These are phyloP conservation scores for Basidioascus undulatus DNA, from an alignment of 768 basidiomycete genomes.

Conservation along the genomic window DNA sequence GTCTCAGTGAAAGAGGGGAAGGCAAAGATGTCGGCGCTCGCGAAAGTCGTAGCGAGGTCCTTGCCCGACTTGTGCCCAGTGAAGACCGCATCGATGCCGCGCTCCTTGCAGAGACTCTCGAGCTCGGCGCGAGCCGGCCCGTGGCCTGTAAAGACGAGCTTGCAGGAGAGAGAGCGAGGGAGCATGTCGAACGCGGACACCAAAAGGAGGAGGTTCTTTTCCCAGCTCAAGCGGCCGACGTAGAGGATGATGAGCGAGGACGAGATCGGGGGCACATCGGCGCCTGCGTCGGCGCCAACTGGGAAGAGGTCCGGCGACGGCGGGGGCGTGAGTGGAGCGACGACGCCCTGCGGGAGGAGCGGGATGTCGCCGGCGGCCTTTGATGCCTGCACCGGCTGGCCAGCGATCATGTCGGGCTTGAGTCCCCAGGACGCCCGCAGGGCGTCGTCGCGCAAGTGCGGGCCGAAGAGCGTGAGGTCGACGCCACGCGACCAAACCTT, in stretches of 20 bases:
- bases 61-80: slow-evolving; percentile 20
- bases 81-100: slow-evolving; percentile 19
- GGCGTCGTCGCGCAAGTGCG: slow-evolving; percentile 11
- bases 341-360: neutral
- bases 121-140: slow-evolving; percentile 20
- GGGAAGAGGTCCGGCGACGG: slow-evolving; percentile 5
- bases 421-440: slow-evolving; percentile 18
- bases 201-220: slow-evolving; percentile 24
- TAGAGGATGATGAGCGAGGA: slow-evolving; percentile 20
- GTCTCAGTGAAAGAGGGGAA: slow-evolving; percentile 15
- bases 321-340: slow-evolving; percentile 5
- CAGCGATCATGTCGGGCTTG: neutral
- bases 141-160: slow-evolving; percentile 23
- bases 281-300: neutral
- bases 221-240: slow-evolving; percentile 22
- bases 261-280: no score
- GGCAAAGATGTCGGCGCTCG: slow-evolving; percentile 24
- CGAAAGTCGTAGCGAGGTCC: slow-evolving; percentile 22
- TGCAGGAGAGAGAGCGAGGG: slow-evolving; percentile 7
- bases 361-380: neutral
- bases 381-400: slow-evolving; percentile 4
- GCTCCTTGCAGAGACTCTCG: slow-evolving; percentile 15
- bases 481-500: slow-evolving; percentile 24
- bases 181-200: slow-evolving; percentile 17
- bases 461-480: slow-evolving; percentile 19